Percentiles rank a stretch among this genome's conserved stretches.
Conservation (phyloP, 1,139 yeast genomes). For the Protomyces inouyei region DNA sequence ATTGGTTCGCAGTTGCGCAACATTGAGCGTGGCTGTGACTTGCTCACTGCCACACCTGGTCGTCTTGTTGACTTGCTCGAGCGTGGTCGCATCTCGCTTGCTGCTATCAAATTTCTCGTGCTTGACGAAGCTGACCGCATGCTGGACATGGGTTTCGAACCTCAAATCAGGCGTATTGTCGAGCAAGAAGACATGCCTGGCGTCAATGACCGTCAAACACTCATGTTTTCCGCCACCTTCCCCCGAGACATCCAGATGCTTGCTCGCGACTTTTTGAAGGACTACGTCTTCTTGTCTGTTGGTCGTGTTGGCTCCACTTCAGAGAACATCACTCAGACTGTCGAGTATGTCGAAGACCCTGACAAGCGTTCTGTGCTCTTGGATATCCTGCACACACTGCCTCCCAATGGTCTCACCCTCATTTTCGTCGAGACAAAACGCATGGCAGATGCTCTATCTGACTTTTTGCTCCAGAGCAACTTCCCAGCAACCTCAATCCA, state of each 20-base stretch:
- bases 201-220: constrained; percentile 85
- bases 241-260: constrained; percentile 94
- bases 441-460: constrained; percentile 95
- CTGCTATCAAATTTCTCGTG: constrained; percentile 86
- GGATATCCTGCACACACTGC: constrained; percentile 78
- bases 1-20: constrained; percentile 81
- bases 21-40: constrained; percentile 89
- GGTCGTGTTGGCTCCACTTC: constrained; percentile 98
- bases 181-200: constrained; percentile 97
- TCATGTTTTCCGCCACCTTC: constrained; percentile 98
- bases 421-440: constrained; percentile 97
- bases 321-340: constrained; percentile 92
- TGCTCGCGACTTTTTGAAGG: constrained; percentile 94
- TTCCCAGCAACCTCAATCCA: constrained; percentile 98
- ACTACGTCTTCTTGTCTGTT: constrained; percentile 90
- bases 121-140: constrained; percentile 99
- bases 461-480: constrained; percentile 79
- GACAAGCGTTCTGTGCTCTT: constrained; percentile 89
- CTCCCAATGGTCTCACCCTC: constrained; percentile 70
- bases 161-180: constrained; percentile 96
- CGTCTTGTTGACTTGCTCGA: constrained; percentile 93
- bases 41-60: constrained; percentile 97
- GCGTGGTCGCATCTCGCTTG: constrained; percentile 86
- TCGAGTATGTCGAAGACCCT: constrained; percentile 87
- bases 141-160: constrained; percentile 99